Conservation (phyloP, 768 basidiomycete species). For the Tremella mesenterica region DNA sequence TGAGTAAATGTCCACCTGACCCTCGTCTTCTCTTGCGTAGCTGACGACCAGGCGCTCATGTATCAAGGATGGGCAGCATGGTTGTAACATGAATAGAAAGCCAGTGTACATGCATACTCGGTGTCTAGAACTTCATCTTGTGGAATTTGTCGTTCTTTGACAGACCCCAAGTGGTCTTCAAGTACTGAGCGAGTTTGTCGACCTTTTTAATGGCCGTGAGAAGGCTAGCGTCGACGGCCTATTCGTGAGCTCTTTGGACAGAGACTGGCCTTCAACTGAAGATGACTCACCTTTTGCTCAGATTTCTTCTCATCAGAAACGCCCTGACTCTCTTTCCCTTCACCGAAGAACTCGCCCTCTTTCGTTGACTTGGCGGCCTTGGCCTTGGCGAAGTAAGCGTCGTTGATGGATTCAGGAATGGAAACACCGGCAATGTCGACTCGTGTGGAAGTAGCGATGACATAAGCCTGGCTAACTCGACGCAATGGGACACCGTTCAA, state of each 20-base stretch:
- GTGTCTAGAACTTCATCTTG: conserved; percentile 69
- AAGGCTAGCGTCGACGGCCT: conserved; percentile 49
- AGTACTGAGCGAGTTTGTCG: conserved; percentile 82
- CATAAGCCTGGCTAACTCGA: conserved; percentile 97
- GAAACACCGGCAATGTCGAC: conserved; percentile 67
- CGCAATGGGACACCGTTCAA: conserved; percentile 96
- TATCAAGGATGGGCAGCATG: conserved; percentile 82
- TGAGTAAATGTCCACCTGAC: conserved; percentile 36
- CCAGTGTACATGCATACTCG: conserved; percentile 39
- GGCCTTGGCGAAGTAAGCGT: conserved; percentile 84
- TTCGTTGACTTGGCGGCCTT: conserved; percentile 65
- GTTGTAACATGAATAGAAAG: conserved; percentile 48
- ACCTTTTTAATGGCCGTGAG: conserved; percentile 81
- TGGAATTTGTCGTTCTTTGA: conserved; percentile 97
- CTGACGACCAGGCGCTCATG: conserved; percentile 61
- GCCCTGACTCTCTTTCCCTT: conserved; percentile 78
- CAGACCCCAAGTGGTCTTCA: conserved; percentile 83
- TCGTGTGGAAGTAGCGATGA: conserved; percentile 94
- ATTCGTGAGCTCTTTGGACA: no score
- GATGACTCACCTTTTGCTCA: conserved; percentile 69
- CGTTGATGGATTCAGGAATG: conserved; percentile 71
- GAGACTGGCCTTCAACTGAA: conserved; percentile 15
- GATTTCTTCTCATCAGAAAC: conserved; percentile 77
- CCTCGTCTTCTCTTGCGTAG: background rate
- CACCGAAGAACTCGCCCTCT: conserved; percentile 95